These are phyloP conservation scores for Ogataea siamensis DNA, from an alignment of 805 yeast species.

Conservation along the genomic window DNA sequence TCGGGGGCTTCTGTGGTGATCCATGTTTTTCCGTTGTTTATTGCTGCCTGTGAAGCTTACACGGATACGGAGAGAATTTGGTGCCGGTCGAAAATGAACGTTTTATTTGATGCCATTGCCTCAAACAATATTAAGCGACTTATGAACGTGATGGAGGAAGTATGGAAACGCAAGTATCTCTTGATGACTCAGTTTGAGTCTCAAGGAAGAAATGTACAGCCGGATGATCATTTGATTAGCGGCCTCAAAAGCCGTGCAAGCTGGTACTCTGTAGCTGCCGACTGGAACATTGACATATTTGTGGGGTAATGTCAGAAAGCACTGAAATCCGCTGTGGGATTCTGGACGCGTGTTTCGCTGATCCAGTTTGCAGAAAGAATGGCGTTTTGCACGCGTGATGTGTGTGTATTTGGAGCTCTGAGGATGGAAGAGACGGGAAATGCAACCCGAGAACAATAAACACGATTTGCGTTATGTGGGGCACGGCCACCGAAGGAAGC, in stretches of 20 bases:
- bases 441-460: too few species aligned
- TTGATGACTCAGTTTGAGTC: constrained; percentile 1
- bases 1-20: constrained; percentile 14
- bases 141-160: constrained; percentile 15
- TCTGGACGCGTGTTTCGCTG: too few species aligned
- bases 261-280: constrained; percentile 16
- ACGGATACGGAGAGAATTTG: constrained; percentile 9
- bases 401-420: too few species aligned
- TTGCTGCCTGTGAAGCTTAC: constrained; percentile 20
- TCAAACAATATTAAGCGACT: constrained; percentile 16
- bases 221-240: constrained; percentile 12
- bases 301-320: constrained; percentile 16
- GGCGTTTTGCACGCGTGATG: too few species aligned
- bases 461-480: too few species aligned
- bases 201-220: neutral
- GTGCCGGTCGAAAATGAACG: constrained; percentile 12
- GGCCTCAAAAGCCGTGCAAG: constrained; percentile 17
- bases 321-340: too few species aligned
- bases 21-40: constrained; percentile 19
- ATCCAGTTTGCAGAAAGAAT: too few species aligned
- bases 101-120: constrained; percentile 15
- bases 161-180: constrained; percentile 17
- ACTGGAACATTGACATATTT: constrained; percentile 15
- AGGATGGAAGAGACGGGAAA: too few species aligned
- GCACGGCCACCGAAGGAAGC: too few species aligned